Base-by-base conservation (phyloP, 2,329 filamentous ascomycete genomes). In the Monosporascus sp. region DNA sequence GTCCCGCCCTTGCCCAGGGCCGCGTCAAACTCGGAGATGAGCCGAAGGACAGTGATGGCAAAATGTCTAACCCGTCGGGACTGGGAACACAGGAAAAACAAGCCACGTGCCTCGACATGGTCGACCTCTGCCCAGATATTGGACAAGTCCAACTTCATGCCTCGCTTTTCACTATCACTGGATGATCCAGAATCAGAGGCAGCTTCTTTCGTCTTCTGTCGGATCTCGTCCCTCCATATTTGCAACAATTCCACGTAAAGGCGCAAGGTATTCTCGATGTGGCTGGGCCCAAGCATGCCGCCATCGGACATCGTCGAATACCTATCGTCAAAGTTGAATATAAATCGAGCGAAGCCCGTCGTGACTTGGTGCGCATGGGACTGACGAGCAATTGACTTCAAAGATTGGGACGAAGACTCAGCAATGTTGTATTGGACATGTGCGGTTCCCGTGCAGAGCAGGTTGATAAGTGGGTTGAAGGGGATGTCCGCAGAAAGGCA, bases 241-340 rank as follows among this genome's bases (percentile, higher is more conserved):
- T 92, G 86, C 14, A 99, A 78, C 5, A 99, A 75, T 70, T 99
- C 92, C 28, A 97, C 90, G 64, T 99, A 99, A 11, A 99, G 78
- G 58, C 88, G 87, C 20, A 99, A 72, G 0, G 94, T 99, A 60
- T 87, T 96, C 68, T 99, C 94, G 53, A 99, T 97, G 65, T 99
- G 94, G 5, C 87, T 89, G 37, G 90, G 86, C 0, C 93, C 94
- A 24, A 99, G 84, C 86, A 99, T 94, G 2, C 94, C 94, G 35
- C 95, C 94, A 65, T 99, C 94, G 9, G 92, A 96, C 86, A 97
- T 97, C 35, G 94, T 97, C 1, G 93, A 91, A 69, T 99, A 99
- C 24, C 92, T 86, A 60, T 96, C 92, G 69, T 99, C 95, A 68
- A 97, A 99, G 62, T 94, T 96, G 75, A 99, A 99, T 51, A 99